Evolutionary conservation across 2,329 filamentous ascomycete species (phyloP).

Genomic region (Hymenoscyphus linearis): DNA sequence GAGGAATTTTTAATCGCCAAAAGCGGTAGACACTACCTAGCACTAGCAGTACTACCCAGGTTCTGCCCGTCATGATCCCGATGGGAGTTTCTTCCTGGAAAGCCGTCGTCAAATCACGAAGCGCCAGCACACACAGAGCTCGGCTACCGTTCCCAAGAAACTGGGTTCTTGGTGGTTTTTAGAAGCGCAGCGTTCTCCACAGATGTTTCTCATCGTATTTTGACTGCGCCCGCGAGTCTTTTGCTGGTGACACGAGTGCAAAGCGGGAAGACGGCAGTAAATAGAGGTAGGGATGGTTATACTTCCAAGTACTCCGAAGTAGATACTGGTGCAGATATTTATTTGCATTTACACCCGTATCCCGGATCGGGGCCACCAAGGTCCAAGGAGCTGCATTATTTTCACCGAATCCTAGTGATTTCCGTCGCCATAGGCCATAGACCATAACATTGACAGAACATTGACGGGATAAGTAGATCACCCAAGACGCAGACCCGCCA

Average conservation of each 20-base stretch:
- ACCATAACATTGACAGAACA: no score
- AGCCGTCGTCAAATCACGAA: slow-evolving; percentile 20
- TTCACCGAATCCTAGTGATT: neutral
- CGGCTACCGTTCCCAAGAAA: neutral
- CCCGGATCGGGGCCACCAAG: neutral
- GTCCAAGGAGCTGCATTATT: no score
- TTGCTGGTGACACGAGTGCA: neutral
- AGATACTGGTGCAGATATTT: neutral
- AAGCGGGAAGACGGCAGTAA: neutral
- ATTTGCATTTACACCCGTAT: neutral
- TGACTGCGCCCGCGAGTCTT: neutral
- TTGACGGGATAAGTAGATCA: neutral
- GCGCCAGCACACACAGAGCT: slow-evolving; percentile 16
- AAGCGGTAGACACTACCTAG: neutral
- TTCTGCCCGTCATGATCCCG: neutral
- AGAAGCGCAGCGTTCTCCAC: neutral
- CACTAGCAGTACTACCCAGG: neutral
- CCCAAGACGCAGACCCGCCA: neutral
- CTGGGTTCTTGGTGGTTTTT: neutral
- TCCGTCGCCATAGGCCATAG: neutral
- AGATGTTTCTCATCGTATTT: neutral
- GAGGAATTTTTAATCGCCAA: neutral
- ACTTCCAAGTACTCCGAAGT: no score
- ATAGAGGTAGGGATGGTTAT: neutral
- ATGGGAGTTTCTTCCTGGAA: neutral